Percentiles rank a stretch among this genome's conserved stretches.
These are phyloP conservation scores for Prinsepia uniflora DNA, from an alignment of 306 rosid genomes.

Conservation along the genomic window DNA sequence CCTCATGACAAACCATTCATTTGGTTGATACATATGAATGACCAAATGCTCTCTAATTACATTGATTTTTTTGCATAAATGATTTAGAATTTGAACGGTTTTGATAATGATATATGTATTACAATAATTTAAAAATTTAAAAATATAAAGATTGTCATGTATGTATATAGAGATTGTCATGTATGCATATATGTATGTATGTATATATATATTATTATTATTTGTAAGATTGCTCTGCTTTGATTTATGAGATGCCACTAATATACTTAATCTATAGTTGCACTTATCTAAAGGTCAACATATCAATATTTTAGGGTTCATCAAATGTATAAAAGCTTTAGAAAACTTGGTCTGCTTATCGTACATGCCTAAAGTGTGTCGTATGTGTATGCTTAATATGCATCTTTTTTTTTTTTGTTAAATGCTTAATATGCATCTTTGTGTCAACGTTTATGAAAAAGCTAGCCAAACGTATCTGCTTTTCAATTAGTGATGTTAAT, in stretches of 20 bases:
- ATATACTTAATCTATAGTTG: background rate
- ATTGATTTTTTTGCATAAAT: no score
- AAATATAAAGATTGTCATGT: no score
- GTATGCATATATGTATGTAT: no score
- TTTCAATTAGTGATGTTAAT: background rate
- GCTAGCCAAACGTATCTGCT: background rate
- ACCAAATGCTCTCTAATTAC: no score
- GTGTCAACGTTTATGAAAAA: background rate
- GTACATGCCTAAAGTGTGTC: background rate
- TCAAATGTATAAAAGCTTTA: background rate
- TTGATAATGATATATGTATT: no score
- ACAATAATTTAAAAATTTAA: no score
- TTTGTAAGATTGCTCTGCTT: background rate
- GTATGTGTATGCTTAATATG: background rate
- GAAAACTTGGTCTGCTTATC: background rate
- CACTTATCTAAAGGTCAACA: constrained; percentile 5
- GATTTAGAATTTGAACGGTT: no score
- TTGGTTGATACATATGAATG: no score
- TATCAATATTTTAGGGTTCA: background rate
- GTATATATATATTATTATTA: no score
- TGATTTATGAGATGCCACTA: background rate
- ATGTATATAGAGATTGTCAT: no score
- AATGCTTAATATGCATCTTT: background rate
- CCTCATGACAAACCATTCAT: no score
- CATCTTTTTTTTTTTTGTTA: no score